phyloP scores from a whole-genome alignment of 768 basidiomycete species.

The Gloeophyllum trabeum region DNA sequence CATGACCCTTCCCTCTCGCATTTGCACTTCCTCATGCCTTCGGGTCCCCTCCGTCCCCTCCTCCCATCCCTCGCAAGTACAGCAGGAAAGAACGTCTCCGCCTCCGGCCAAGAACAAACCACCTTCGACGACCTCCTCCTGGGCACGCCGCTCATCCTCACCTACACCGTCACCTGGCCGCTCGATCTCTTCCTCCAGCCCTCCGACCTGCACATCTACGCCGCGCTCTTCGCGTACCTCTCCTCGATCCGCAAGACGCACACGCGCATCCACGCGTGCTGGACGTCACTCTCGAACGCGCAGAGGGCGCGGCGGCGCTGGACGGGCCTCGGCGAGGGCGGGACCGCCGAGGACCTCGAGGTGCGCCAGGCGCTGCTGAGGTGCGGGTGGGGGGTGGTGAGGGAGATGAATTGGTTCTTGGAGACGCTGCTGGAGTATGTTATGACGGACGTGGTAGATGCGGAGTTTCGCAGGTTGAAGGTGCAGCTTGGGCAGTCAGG shows the following conservation, averaged over 20 bases:
- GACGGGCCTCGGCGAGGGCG: slow-evolving; percentile 84
- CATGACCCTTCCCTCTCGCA: slow-evolving; percentile 68
- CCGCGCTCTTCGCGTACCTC: slow-evolving; percentile 70
- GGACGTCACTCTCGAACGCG: slow-evolving; percentile 77
- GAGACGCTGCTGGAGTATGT: slow-evolving; percentile 76
- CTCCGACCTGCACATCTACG: slow-evolving; percentile 64
- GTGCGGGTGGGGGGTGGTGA: slow-evolving; percentile 77
- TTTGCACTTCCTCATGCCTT: slow-evolving; percentile 67
- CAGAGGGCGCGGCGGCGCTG: slow-evolving; percentile 77
- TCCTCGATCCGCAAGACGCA: slow-evolving; percentile 81
- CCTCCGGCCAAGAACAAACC: slow-evolving; percentile 25
- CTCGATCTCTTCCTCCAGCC: slow-evolving; percentile 81
- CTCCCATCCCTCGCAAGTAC: slow-evolving; percentile 54
- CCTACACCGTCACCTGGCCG: slow-evolving; percentile 74
- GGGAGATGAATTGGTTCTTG: slow-evolving; percentile 88
- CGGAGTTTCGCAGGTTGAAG: slow-evolving; percentile 68
- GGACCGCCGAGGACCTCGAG: slow-evolving; percentile 60
- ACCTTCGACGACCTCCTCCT: slow-evolving; percentile 68
- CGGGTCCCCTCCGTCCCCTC: slow-evolving; percentile 72
- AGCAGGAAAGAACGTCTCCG: slow-evolving; percentile 14
- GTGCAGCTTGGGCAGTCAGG: slow-evolving; percentile 13
- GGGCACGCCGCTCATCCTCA: slow-evolving; percentile 64
- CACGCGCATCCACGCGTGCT: slow-evolving; percentile 66
- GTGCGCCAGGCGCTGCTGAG: slow-evolving; percentile 55
- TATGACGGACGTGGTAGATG: slow-evolving; percentile 84